Conservation (phyloP, 1,139 yeast species). For the Yamadazyma siamensis region DNA sequence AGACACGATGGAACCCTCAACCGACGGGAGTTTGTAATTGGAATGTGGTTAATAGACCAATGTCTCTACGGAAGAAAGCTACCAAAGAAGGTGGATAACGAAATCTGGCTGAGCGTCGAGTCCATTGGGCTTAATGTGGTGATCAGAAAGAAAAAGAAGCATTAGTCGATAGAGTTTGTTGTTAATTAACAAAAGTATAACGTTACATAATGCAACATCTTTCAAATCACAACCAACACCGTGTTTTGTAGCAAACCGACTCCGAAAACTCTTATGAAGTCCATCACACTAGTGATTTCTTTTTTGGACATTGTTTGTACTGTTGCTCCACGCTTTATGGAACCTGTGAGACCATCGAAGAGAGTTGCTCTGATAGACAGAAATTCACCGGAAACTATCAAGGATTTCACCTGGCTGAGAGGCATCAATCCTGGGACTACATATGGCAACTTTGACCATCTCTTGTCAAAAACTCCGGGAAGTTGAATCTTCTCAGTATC, state of each 20-base stretch:
- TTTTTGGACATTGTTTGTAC: conserved; percentile 18
- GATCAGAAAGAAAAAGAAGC: conserved; percentile 34
- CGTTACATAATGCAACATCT: too few relatives aligned
- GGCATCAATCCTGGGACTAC: conserved; percentile 55
- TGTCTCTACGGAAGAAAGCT: conserved; percentile 90
- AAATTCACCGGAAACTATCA: neutral
- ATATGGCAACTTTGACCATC: conserved; percentile 29
- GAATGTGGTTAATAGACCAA: conserved; percentile 95
- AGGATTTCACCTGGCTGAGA: conserved; percentile 37
- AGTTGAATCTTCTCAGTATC: too few relatives aligned
- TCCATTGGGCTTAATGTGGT: conserved; percentile 41
- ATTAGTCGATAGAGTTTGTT: conserved; percentile 13
- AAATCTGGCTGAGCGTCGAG: conserved; percentile 67
- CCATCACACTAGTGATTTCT: conserved; percentile 29
- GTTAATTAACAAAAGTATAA: too few relatives aligned
- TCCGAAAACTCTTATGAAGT: conserved; percentile 43
- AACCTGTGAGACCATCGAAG: conserved; percentile 11
- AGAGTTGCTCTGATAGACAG: conserved; percentile 8
- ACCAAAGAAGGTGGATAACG: conserved; percentile 58
- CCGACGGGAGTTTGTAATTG: conserved; percentile 80
- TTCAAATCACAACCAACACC: conserved; percentile 20
- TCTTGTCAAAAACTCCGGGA: too few relatives aligned
- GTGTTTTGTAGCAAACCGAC: conserved; percentile 22
- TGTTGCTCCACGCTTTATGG: conserved; percentile 10
- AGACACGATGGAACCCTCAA: conserved; percentile 75